Evolutionary conservation across 2,329 filamentous ascomycete genomes (phyloP).

Genomic region (Dothiorella sarmentorum): DNA sequence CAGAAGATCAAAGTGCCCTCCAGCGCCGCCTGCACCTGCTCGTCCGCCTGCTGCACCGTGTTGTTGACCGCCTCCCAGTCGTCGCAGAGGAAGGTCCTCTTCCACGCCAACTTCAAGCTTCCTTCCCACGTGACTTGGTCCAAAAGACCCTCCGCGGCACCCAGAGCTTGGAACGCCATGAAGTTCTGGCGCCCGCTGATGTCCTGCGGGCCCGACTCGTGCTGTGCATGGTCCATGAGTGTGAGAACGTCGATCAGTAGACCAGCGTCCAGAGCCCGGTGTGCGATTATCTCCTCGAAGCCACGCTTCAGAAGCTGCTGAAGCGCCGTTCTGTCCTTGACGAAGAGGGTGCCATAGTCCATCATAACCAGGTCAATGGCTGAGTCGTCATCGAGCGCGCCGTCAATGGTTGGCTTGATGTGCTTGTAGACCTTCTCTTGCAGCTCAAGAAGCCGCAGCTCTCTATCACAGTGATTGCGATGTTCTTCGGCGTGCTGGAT

Average conservation of each 20-base stretch:
- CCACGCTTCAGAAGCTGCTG: slow-evolving; percentile 67
- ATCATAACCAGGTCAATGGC: slow-evolving; percentile 74
- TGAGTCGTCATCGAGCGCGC: slow-evolving; percentile 75
- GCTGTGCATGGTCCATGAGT: slow-evolving; percentile 59
- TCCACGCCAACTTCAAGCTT: slow-evolving; percentile 71
- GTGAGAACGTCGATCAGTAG: slow-evolving; percentile 74
- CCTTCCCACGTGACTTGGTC: slow-evolving; percentile 45
- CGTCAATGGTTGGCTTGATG: slow-evolving; percentile 63
- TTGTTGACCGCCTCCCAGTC: slow-evolving; percentile 80
- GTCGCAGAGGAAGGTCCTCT: slow-evolving; percentile 77
- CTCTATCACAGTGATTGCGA: slow-evolving; percentile 53
- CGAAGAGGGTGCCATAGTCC: slow-evolving; percentile 46
- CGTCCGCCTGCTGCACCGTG: slow-evolving; percentile 70
- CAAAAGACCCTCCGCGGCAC: slow-evolving; percentile 51
- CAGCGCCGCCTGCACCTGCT: slow-evolving; percentile 61
- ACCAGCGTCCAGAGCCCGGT: slow-evolving; percentile 61
- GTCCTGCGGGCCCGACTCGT: slow-evolving; percentile 44
- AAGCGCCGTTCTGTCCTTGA: slow-evolving; percentile 59
- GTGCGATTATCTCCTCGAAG: slow-evolving; percentile 66
- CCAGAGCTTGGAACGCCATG: slow-evolving; percentile 62
- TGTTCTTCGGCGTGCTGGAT: slow-evolving; percentile 44
- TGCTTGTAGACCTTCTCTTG: slow-evolving; percentile 75
- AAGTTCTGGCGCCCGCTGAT: slow-evolving; percentile 39
- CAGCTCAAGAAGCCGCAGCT: slow-evolving; percentile 68
- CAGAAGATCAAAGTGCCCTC: slow-evolving; percentile 62